phyloP scores from a whole-genome alignment of 192 early-diverging fungal genomes.

The Rhizophlyctis rosea region DNA sequence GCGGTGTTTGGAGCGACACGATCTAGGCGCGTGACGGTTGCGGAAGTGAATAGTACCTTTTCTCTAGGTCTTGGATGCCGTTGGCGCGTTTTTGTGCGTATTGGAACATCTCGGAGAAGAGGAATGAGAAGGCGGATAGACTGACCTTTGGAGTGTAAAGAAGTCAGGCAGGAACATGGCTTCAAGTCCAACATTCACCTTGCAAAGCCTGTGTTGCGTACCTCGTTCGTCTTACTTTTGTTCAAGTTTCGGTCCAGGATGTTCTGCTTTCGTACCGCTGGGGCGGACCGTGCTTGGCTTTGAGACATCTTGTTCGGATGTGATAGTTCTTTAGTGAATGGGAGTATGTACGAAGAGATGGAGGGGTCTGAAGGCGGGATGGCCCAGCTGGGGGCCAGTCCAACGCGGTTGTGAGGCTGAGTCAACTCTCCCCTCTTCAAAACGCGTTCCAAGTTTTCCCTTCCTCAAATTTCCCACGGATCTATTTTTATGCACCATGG shows the following conservation, averaged over 20 bases:
- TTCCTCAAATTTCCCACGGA: too few species aligned
- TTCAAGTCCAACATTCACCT: slow-evolving; percentile 28
- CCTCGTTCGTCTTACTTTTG: slow-evolving; percentile 70
- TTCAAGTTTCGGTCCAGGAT: slow-evolving; percentile 77
- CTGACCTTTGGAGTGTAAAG: slow-evolving; percentile 48
- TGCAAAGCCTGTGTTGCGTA: slow-evolving; percentile 67
- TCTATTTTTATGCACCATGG: too few species aligned
- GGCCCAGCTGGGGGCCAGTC: not conserved
- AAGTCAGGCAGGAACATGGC: not conserved
- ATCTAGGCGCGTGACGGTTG: not conserved
- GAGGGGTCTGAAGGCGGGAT: not conserved
- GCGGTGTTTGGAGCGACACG: not conserved
- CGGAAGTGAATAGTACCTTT: slow-evolving; percentile 59
- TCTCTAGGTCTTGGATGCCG: slow-evolving; percentile 93
- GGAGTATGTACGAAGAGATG: not conserved
- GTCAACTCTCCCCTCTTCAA: too few species aligned
- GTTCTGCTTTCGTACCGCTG: slow-evolving; percentile 16
- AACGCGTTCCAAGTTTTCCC: too few species aligned
- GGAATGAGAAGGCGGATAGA: slow-evolving; percentile 79
- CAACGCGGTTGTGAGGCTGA: not conserved
- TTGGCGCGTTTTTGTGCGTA: slow-evolving; percentile 94
- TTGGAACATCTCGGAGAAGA: slow-evolving; percentile 94
- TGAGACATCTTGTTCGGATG: not conserved
- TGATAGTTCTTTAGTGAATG: not conserved
- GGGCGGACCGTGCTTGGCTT: not conserved